These are phyloP conservation scores for Liquidambar formosana DNA, from an alignment of 164 flowering plant genomes.

Conservation along the genomic window DNA sequence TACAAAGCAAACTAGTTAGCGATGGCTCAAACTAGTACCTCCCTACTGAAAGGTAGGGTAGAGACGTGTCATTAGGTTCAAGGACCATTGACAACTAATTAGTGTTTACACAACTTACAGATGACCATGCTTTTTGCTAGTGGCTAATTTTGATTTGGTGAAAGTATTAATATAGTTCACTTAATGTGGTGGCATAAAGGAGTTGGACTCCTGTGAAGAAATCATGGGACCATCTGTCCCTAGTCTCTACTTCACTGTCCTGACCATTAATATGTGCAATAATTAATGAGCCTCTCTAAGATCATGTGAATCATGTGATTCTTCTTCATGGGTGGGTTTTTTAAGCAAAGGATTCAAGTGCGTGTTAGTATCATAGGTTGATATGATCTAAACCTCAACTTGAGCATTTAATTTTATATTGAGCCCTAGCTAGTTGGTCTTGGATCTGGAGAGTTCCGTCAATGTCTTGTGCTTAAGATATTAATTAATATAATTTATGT, in stretches of 20 bases:
- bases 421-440: background rate
- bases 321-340: constrained; percentile 15
- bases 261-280: background rate
- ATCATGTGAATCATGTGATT: constrained; percentile 12
- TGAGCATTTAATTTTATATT: background rate
- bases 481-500: constrained; percentile 2
- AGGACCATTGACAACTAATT: no score
- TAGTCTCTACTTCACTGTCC: no score
- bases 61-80: no score
- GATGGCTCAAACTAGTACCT: no score
- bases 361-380: background rate
- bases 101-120: no score
- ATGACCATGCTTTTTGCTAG: no score
- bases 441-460: constrained; percentile 13
- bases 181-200: no score
- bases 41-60: no score
- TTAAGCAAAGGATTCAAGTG: background rate
- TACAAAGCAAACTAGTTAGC: no score
- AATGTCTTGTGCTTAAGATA: background rate
- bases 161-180: no score
- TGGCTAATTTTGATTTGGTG: no score
- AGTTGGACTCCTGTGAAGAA: no score
- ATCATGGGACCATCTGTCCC: background rate
- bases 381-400: constrained; percentile 9
- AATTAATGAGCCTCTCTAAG: background rate